A percentile compares a stretch with the other conserved stretches of the same genome.
Evolutionary conservation across 2,329 filamentous ascomycete species (phyloP).

Genomic region (Fusarium marasasianum): DNA sequence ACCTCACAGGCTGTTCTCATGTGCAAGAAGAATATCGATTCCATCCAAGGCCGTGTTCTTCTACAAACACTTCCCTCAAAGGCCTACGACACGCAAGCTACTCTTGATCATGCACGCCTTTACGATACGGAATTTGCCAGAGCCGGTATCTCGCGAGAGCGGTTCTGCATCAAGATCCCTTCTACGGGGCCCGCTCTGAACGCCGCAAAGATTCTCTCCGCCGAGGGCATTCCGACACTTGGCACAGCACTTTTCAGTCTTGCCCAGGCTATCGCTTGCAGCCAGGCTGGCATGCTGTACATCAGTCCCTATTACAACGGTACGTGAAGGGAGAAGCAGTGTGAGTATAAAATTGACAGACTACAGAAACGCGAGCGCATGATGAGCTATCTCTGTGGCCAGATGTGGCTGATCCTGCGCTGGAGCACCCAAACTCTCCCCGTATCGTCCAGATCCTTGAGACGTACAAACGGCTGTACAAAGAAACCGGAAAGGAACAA

Average conservation of each 20-base stretch:
- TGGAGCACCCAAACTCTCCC: slow-evolving; percentile 57
- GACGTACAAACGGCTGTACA: slow-evolving; percentile 56
- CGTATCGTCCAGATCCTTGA: slow-evolving; percentile 60
- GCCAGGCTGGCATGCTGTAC: slow-evolving; percentile 57
- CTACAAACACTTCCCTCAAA: slow-evolving; percentile 58
- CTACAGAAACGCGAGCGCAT: slow-evolving; percentile 55
- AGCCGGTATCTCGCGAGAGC: slow-evolving; percentile 55
- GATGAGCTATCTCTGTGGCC: slow-evolving; percentile 56
- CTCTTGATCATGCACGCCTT: slow-evolving; percentile 56
- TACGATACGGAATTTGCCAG: slow-evolving; percentile 58
- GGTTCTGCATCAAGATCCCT: slow-evolving; percentile 63
- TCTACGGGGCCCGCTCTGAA: slow-evolving; percentile 58
- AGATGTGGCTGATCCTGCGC: slow-evolving; percentile 56
- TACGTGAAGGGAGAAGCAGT: slow-evolving; percentile 16
- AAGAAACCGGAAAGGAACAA: slow-evolving; percentile 58
- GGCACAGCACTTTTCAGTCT: slow-evolving; percentile 59
- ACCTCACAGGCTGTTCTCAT: slow-evolving; percentile 52
- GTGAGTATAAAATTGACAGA: not conserved
- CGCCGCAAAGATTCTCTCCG: slow-evolving; percentile 53
- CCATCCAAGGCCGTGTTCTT: slow-evolving; percentile 58
- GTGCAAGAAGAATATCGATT: slow-evolving; percentile 57
- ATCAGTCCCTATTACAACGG: slow-evolving; percentile 62
- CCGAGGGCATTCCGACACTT: slow-evolving; percentile 58
- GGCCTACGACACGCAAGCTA: slow-evolving; percentile 56
- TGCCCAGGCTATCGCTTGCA: slow-evolving; percentile 59